Evolutionary conservation across 1,284 basidiomycete genomes (phyloP).

Genomic region (Rhodotorula sp.): DNA sequence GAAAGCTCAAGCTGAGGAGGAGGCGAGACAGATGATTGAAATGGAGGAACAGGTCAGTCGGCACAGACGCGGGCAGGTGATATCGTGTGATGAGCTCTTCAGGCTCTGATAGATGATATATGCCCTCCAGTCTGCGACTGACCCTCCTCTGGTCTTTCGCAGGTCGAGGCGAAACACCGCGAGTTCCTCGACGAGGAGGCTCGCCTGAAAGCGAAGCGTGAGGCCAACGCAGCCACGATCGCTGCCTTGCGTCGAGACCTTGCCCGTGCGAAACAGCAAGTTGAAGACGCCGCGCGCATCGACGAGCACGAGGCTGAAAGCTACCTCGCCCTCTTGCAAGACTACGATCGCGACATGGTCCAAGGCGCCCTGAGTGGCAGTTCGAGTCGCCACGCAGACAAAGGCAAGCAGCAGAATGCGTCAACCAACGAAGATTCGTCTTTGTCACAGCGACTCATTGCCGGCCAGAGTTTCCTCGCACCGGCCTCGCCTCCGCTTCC

Average conservation of each 20-base stretch:
- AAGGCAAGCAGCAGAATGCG: neutral
- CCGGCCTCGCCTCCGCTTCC: neutral
- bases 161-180: conserved; percentile 25
- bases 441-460: neutral
- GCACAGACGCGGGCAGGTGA: no score
- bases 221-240: conserved; percentile 10
- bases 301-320: conserved; percentile 12
- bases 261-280: neutral
- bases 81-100: no score
- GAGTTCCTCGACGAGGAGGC: conserved; percentile 24
- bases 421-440: neutral
- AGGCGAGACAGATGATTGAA: conserved; percentile 15
- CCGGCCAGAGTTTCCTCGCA: neutral
- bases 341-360: neutral
- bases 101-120: no score
- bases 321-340: conserved; percentile 6
- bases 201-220: neutral
- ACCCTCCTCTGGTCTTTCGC: neutral
- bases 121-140: neutral
- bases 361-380: neutral
- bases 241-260: conserved; percentile 4
- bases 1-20: neutral
- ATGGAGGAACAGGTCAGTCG: conserved; percentile 16
- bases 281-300: conserved; percentile 16
- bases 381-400: neutral